Evolutionary conservation across 2,329 filamentous ascomycete species (phyloP), one percentile per base, ranked within the genome.

Genomic region (Corinectria fuckeliana): DNA sequence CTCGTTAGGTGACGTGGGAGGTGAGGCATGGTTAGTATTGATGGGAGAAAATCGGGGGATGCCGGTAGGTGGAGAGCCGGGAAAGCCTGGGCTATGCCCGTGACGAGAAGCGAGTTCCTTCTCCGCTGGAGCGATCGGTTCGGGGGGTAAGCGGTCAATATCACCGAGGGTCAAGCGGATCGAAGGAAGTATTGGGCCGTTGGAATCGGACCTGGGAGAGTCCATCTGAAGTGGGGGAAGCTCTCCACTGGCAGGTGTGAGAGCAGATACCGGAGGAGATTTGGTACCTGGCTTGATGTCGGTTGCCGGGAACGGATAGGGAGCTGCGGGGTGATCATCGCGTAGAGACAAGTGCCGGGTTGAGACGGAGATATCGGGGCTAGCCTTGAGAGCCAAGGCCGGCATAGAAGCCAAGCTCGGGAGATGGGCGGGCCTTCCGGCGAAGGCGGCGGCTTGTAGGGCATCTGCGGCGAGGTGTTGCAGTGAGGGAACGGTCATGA

Each of bases 1-100:
- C 16, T 84, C 81, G 50, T 80, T 78, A 14, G 82, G 81, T 3
- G 83, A 86, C 13, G 81, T 76, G 2, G 83, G 82, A 10, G 84
- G 81, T 18, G 82, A 76, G 18, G 68, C 61, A 57, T 72, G 71
- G 28, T 63, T 66, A 10, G 64, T 62, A 8, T 72, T 49, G 39
- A 78, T 69, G 11, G 70, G 67, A 32, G 72, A 70, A 61, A 72
- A 74, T 59, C 66, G 75, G 50, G 64, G 70, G 34, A 70, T 72
- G 52, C 66, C 64, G 45, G 60, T 64, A 8, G 78, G 72, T 13
- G 80, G 76, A 6, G 78, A 79, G 28, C 71, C 66, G 25, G 73
- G 62, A 60, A 72, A 78, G 21, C 60, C 53, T n/a, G 68, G 55
- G 30, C 56, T 56, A 21, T 69, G 71, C 18, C 64, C 60, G 45